These are phyloP conservation scores for Eremothecium coryli DNA, from an alignment of 1,139 yeast genomes.

Conservation along the genomic window DNA sequence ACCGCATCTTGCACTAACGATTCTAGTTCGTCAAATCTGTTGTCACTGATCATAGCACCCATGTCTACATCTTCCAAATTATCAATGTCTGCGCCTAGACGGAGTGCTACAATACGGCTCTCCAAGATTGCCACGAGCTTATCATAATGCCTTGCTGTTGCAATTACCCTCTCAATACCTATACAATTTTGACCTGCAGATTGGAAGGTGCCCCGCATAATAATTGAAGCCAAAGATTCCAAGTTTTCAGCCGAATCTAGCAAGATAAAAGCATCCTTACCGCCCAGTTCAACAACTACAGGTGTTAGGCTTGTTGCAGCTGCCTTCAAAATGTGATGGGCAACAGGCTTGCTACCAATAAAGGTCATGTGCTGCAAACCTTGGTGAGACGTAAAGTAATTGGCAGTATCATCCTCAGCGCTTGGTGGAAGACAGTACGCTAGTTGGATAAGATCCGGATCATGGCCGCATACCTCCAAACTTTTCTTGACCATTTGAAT, in stretches of 20 bases:
- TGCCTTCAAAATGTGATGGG: constrained; percentile 72
- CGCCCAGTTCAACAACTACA: constrained; percentile 90
- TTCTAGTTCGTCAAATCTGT: constrained; percentile 60
- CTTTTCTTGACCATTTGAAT: constrained; percentile 61
- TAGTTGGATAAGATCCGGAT: constrained; percentile 76
- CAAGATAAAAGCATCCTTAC: constrained; percentile 84
- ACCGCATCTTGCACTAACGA: constrained; percentile 65
- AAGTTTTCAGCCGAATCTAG: constrained; percentile 60
- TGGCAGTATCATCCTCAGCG: constrained; percentile 74
- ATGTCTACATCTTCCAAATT: constrained; percentile 82
- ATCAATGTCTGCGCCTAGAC: constrained; percentile 87
- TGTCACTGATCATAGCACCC: constrained; percentile 89
- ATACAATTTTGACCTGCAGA: constrained; percentile 97
- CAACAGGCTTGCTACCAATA: constrained; percentile 91
- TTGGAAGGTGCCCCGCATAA: constrained; percentile 92
- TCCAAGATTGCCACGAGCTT: constrained; percentile 47
- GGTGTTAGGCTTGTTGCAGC: constrained; percentile 84
- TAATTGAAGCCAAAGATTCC: constrained; percentile 60
- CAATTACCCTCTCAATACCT: constrained; percentile 89
- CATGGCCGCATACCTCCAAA: constrained; percentile 60
- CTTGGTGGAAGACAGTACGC: constrained; percentile 43
- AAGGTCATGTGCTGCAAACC: constrained; percentile 82
- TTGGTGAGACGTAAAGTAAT: constrained; percentile 73
- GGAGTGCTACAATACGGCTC: constrained; percentile 47
- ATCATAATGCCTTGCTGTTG: constrained; percentile 58